Base-by-base conservation (phyloP, 257 asterid genomes). In the Orobanche coerulescens region DNA sequence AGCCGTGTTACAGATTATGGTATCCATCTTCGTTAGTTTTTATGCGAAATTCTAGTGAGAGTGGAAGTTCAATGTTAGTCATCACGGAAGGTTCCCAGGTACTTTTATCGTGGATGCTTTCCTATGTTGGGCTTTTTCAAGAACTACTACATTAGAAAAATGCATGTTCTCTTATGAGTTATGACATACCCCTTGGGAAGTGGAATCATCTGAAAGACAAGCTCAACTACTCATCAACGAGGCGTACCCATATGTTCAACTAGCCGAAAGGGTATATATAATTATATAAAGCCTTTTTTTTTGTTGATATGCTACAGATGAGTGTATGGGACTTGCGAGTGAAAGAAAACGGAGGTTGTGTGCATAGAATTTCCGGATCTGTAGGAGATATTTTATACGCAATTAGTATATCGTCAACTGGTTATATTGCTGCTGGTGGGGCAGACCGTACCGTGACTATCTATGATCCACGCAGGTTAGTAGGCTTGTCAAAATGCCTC, bases 11-110 rank as follows among this genome's bases (percentile, higher is more conserved):
- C 93, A 91, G 98, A 71, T 79, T 92, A 72, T 81, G 89, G 94
- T 67, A 86, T 76, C 96, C 96, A 7, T 74, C 92, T 53, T 88
- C 95, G 15, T 46, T 92, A 47, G 64, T 37, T 53, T 88, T 84
- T 68, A 76, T 88, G 87, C 78, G 75, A 51, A 74, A 69, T 51
- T 68, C 71, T 51, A 67, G 81, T 56, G 94, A 78, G 57, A 66
- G 76, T 57, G 85, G 75, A 49, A 73, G 69, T 71, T 82, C 98
- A 25, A 52, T 81, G 66, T 67, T 86, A 62, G 94, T 90, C 53
- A 37, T 85, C 39, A 76, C 95, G 36, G 98, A 92, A 84, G 98
- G 98, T 75, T 86, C 90, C 70, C 96, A 84, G 95, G 98, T 88
- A 46, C n/a, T n/a, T 22, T 61, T 36, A 59, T 37, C 11, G 11